Conservation (phyloP, 305 asterid genomes). For the Fraxinus latifolia region DNA sequence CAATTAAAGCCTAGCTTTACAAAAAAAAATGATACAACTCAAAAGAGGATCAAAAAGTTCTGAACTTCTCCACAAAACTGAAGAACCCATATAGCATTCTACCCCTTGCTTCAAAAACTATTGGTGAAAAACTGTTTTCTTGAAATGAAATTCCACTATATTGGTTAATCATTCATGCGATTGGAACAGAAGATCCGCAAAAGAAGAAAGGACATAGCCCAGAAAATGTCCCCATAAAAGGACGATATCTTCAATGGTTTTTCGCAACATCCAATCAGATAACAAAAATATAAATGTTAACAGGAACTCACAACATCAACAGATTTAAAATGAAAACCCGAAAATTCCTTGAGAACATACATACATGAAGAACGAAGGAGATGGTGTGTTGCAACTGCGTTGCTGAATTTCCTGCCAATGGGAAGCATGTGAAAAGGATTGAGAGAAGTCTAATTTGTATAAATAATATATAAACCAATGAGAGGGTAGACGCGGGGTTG, state of each 20-base stretch:
- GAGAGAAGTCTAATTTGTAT: constrained; percentile 13
- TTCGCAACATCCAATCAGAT: constrained; percentile 27
- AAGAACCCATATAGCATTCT: constrained; percentile 19
- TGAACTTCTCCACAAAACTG: constrained; percentile 5
- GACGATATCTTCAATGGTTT: constrained; percentile 27
- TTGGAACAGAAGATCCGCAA: constrained; percentile 33
- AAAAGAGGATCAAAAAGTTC: background rate
- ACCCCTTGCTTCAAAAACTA: constrained; percentile 6
- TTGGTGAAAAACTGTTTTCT: constrained; percentile 10
- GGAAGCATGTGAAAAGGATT: background rate
- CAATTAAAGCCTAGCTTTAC: background rate
- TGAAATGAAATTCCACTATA: background rate
- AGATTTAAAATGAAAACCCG: constrained; percentile 1
- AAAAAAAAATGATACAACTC: background rate
- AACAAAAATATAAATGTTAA: constrained; percentile 4
- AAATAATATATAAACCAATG: background rate
- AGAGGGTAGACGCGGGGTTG: constrained; percentile 19
- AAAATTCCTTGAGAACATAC: constrained; percentile 14
- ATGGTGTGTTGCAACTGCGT: constrained; percentile 32
- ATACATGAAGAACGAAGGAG: constrained; percentile 19
- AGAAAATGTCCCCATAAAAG: constrained; percentile 17
- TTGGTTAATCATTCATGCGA: constrained; percentile 1
- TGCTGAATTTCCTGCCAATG: constrained; percentile 29
- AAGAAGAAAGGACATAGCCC: constrained; percentile 15
- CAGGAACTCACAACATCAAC: constrained; percentile 19